phyloP scores from a whole-genome alignment of 805 yeast genomes.

The Metschnikowia gelsemii region DNA sequence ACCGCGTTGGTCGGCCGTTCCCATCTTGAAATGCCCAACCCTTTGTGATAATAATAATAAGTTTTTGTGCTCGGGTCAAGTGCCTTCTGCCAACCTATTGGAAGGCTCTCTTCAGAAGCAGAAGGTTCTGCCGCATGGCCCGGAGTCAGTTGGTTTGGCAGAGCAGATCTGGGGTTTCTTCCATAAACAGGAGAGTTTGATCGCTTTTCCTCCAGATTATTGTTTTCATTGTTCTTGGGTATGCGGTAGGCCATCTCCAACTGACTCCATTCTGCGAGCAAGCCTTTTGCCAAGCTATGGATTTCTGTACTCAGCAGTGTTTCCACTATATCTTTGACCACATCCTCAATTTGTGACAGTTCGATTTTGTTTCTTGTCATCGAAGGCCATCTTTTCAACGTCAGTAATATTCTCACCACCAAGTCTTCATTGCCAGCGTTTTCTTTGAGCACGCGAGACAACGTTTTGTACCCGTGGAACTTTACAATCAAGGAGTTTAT shows the following conservation, averaged over 20 bases:
- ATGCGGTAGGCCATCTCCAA: conserved; percentile 84
- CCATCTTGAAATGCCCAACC: conserved; percentile 54
- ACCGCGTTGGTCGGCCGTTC: conserved; percentile 48
- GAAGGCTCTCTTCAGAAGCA: conserved; percentile 36
- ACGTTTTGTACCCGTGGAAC: conserved; percentile 83
- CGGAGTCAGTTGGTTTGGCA: conserved; percentile 12
- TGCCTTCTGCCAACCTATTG: conserved; percentile 68
- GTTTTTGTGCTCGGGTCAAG: conserved; percentile 44
- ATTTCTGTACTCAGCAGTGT: conserved; percentile 28
- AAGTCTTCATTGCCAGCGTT: conserved; percentile 36
- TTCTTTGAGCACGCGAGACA: conserved; percentile 57
- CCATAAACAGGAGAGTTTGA: conserved; percentile 16
- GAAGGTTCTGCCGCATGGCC: conserved; percentile 17
- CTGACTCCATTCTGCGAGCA: conserved; percentile 67
- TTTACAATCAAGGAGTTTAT: conserved; percentile 62
- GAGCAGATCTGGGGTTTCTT: conserved; percentile 17
- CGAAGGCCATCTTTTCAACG: conserved; percentile 53
- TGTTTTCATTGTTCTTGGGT: conserved; percentile 50
- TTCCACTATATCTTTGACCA: conserved; percentile 46
- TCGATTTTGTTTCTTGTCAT: conserved; percentile 76
- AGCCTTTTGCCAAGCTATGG: conserved; percentile 36
- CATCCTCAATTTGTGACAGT: conserved; percentile 67
- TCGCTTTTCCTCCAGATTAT: conserved; percentile 5
- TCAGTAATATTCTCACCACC: conserved; percentile 49
- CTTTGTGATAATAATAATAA: conserved; percentile 55